Base-by-base conservation (phyloP, 2,329 filamentous ascomycete genomes). In the Cladosporium sphaerospermum region DNA sequence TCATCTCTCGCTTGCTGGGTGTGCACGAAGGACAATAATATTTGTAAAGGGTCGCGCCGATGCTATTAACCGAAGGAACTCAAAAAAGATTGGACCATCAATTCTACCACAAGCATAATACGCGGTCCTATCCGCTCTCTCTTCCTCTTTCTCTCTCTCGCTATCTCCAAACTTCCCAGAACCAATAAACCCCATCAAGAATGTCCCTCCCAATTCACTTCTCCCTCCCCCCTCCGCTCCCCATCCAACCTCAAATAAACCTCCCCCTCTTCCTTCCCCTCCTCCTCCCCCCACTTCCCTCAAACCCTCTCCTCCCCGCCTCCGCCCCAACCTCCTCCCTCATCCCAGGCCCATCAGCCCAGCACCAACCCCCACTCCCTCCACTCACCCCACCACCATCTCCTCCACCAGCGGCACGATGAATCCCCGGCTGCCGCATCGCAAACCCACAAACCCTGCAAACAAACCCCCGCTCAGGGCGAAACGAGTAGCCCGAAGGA, bases 181-280 rank as follows among this genome's bases (percentile, higher is more conserved):
- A 4, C 34, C 34, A 36, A 36, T 4, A 11, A n/a, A 36, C 5
- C 34, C 34, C 34, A 11, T n/a, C 7, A 39, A 39, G 16, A 39
- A 36, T 11, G 16, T 36, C 9, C 34, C 34, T 11, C 34, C 13
- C 33, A 9, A 34, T 2, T 3, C 33, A 2, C 34, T 36, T 2
- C 9, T 36, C 10, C n/a, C 36, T 3, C 36, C 36, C 8, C 36
- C 36, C 36, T 8, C 13, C 16, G 6, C 36, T 39, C 8, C 36
- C 34, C 7, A 36, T n/a, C 10, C 34, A 9, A 39, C 4, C 36
- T 39, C 36, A 39, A 18, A 39, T 39, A 39, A 14, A 18, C n/a
- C 36, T 39, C 14, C n/a, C 8, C 36, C 36, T 13, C n/a, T 14
- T 14, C 34, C n/a, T n/a, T n/a, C 61, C 61, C 9, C 63, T 62